Evolutionary conservation across 345 rosid species (phyloP).

Genomic region (Lepidium sativum): DNA sequence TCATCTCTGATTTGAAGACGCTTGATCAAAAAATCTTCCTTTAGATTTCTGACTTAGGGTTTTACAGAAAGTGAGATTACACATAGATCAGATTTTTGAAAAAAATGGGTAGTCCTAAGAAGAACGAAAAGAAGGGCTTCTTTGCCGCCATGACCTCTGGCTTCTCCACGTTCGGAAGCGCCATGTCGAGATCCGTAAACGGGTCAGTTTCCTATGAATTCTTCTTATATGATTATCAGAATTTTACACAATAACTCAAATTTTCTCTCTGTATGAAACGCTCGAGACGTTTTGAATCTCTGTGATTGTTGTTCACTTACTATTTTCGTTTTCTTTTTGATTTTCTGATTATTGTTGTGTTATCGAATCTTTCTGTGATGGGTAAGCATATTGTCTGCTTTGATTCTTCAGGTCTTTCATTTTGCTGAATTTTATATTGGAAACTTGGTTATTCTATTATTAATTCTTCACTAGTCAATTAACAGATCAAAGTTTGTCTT

Average conservation of each 20-base stretch:
- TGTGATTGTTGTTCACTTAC: background rate
- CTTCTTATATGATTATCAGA: background rate
- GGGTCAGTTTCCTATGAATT: constrained; percentile 28
- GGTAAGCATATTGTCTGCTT: background rate
- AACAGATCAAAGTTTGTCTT: background rate
- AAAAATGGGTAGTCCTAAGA: constrained; percentile 47
- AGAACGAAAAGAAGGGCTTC: constrained; percentile 47
- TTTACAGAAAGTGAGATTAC: background rate
- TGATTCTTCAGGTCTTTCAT: constrained; percentile 3
- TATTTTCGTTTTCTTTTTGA: background rate
- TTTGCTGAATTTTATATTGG: constrained; percentile 11
- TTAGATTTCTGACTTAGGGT: background rate
- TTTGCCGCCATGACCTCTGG: constrained; percentile 63
- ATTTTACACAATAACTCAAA: background rate
- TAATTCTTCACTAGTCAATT: constrained; percentile 1
- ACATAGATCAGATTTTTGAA: background rate
- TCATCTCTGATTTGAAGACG: constrained; percentile 7
- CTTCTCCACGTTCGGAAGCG: constrained; percentile 54
- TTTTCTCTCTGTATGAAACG: background rate
- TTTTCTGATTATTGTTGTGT: background rate
- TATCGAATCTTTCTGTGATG: background rate
- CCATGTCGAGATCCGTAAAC: constrained; percentile 63
- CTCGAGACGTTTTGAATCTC: background rate
- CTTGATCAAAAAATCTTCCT: background rate
- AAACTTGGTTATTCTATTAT: constrained; percentile 12